phyloP scores from a whole-genome alignment of 306 rosid genomes.

The Astragalus glycyphyllos region DNA sequence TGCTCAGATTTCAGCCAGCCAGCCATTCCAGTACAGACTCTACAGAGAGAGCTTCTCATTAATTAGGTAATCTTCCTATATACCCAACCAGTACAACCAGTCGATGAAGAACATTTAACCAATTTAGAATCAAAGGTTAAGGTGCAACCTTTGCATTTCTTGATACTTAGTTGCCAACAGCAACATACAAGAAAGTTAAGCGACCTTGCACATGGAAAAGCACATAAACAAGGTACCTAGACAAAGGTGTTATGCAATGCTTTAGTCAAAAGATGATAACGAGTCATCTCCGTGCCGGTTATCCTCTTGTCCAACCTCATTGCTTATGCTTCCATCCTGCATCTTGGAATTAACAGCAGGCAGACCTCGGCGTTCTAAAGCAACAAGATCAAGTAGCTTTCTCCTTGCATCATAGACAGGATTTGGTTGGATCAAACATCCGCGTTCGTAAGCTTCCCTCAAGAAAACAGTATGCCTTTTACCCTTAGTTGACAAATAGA shows the following conservation, averaged over 20 bases:
- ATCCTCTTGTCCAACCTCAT: constrained; percentile 44
- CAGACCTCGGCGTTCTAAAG: constrained; percentile 68
- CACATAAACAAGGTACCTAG: constrained; percentile 21
- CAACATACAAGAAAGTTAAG: constrained; percentile 20
- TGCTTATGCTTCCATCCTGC: constrained; percentile 44
- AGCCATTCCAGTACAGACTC: constrained; percentile 11
- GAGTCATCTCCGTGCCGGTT: constrained; percentile 27
- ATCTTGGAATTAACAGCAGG: constrained; percentile 50
- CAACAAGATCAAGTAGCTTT: constrained; percentile 80
- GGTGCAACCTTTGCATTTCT: constrained; percentile 3
- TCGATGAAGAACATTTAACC: constrained; percentile 1
- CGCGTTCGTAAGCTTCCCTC: constrained; percentile 93
- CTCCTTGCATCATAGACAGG: constrained; percentile 82
- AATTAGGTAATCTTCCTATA: constrained; percentile 20
- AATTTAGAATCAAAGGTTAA: constrained; percentile 15
- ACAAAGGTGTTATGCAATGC: constrained; percentile 5
- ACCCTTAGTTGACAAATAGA: constrained; percentile 89
- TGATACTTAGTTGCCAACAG: constrained; percentile 6
- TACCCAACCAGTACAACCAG: background rate
- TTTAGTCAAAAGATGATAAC: constrained; percentile 41
- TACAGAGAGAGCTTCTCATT: constrained; percentile 34
- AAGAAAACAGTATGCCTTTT: constrained; percentile 85
- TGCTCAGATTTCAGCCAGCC: constrained; percentile 5
- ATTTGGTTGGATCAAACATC: constrained; percentile 74
- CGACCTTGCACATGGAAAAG: constrained; percentile 17